Base-by-base conservation (phyloP, 2,329 filamentous ascomycete genomes). In the Hymenoscyphus fructigenus region DNA sequence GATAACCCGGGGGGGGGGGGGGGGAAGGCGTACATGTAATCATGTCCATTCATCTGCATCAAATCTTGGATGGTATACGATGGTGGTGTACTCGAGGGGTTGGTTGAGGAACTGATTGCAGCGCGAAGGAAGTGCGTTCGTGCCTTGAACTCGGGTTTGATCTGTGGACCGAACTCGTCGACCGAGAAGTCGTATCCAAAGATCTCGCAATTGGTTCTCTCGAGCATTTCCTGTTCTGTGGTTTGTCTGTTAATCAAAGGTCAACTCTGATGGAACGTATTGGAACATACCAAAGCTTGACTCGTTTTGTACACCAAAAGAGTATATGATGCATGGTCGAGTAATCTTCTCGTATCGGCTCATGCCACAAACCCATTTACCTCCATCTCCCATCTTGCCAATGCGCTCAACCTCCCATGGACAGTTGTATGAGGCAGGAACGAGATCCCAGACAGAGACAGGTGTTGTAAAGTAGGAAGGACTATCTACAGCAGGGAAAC, bases 341-440 rank as follows among this genome's bases (percentile, higher is more conserved):
- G 68, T 67, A 38, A 68, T 67, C 59, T 73, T 69, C 69, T 75
- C 74, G 62, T 76, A 77, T 50, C 69, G 66, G 26, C 73, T 75
- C 74, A 78, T 76, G 56, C 78, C 78, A 69, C 77, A 79, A 14
- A 79, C 73, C 74, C 76, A 78, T 65, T 79, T 80, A 41, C 78
- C 78, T 23, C 78, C 77, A 62, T 78, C 77, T 44, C 78, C 78
- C 60, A 77, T 72, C 10, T 71, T 66, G 6, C 78, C 77, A 34
- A 79, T 71, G 3, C 78, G 72, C 65, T 78, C 76, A 29, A 79
- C 71, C 47, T 78, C 77, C 61, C 76, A 73, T 9, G 78, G 78
- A 68, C 78, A 79, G 64, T 73, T 74, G 32, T 65, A 65, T 6
- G 75, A 73, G 5, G 78, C 75, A 2, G 75, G 76, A 3, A 75